These are phyloP conservation scores for Papiliotrema fonsecae DNA, from an alignment of 1,284 basidiomycete species.

Conservation along the genomic window DNA sequence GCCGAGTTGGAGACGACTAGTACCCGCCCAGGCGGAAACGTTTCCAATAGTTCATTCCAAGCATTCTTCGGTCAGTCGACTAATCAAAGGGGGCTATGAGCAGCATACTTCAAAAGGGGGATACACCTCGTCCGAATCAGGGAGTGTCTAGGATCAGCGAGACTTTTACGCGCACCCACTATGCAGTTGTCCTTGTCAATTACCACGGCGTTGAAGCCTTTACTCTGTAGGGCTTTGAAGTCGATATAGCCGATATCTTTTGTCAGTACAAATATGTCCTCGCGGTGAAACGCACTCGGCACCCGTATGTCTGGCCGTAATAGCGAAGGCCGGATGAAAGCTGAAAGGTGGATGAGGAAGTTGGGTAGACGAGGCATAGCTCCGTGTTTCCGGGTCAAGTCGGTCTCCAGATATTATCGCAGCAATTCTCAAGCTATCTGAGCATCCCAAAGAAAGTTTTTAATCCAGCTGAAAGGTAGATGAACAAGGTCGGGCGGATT, in stretches of 20 bases:
- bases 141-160: conserved; percentile 58
- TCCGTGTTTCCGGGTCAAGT: no score
- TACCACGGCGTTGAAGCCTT: conserved; percentile 80
- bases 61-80: conserved; percentile 55
- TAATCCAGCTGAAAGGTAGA: no score
- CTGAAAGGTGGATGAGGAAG: conserved; percentile 66
- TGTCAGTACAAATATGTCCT: background rate
- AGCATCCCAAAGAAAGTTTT: no score
- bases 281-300: conserved; percentile 56
- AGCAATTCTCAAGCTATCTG: no score
- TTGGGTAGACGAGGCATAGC: conserved; percentile 56
- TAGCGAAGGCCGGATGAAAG: conserved; percentile 66
- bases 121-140: conserved; percentile 65
- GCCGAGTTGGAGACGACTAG: conserved; percentile 93
- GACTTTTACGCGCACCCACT: conserved; percentile 50
- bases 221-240: conserved; percentile 67
- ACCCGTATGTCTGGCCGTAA: conserved; percentile 67
- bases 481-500: no score
- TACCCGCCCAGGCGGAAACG: conserved; percentile 74
- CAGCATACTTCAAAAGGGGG: conserved; percentile 60
- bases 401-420: no score
- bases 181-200: conserved; percentile 98
- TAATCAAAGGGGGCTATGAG: conserved; percentile 13
- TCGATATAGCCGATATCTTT: conserved; percentile 83
- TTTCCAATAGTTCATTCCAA: conserved; percentile 67